phyloP scores from a whole-genome alignment of 345 rosid genomes.

The Murraya paniculata region DNA sequence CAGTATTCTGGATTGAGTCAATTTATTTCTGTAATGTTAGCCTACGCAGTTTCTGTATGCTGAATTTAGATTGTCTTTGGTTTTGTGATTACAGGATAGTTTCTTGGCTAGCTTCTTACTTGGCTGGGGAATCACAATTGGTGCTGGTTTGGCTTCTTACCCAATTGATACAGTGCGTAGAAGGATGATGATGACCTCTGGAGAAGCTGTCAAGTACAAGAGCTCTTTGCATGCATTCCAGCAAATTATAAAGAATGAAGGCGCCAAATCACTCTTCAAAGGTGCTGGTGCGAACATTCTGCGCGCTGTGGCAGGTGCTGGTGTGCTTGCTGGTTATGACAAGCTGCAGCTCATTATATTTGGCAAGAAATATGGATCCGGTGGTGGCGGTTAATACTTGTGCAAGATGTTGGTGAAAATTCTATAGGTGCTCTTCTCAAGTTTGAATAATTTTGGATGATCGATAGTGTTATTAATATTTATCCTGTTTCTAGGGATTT shows the following conservation, averaged over 20 bases:
- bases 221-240: constrained; percentile 47
- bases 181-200: constrained; percentile 78
- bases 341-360: constrained; percentile 53
- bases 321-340: constrained; percentile 67
- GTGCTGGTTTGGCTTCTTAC: constrained; percentile 59
- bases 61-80: background rate
- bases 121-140: constrained; percentile 61
- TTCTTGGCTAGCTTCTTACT: constrained; percentile 58
- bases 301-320: constrained; percentile 61
- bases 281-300: constrained; percentile 69
- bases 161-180: constrained; percentile 62
- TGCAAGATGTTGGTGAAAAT: constrained; percentile 5
- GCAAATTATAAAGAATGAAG: constrained; percentile 56
- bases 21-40: background rate
- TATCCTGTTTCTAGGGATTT: constrained; percentile 12
- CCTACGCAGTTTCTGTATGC: background rate
- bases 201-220: constrained; percentile 65
- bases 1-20: background rate
- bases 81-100: constrained; percentile 47
- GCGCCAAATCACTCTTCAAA: constrained; percentile 55
- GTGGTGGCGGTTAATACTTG: constrained; percentile 34
- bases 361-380: constrained; percentile 61
- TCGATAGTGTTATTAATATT: constrained; percentile 9
- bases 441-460: constrained; percentile 28
- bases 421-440: constrained; percentile 6